Evolutionary conservation across 2,329 filamentous ascomycete species (phyloP), one percentile per base, ranked within the genome.

Genomic region (Aspergillus brunneoviolaceus): DNA sequence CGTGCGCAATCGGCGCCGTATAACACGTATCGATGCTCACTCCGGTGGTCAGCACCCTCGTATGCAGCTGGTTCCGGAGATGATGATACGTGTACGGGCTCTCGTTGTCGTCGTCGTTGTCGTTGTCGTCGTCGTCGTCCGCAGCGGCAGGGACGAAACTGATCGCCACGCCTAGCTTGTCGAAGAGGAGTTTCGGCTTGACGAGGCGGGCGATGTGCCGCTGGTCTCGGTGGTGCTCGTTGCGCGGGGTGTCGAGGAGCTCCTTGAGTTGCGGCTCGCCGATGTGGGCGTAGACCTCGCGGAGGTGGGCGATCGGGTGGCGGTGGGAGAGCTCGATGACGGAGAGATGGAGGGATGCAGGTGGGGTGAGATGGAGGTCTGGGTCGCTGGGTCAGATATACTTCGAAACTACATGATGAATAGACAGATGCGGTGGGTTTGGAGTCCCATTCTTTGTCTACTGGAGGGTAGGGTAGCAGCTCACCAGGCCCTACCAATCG

Each of bases 1-100:
- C 42, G 4, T 58, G 50, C 12, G 50, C 57, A 45, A 58, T 39
- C 19, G 56, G 56, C 10, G 56, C 56, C n/a, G 56, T 57, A 35
- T 57, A 57, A 23, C 55, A 57, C 12, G 55, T 57, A 19, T 57
- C 55, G 27, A 57, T 51, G 14, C 49, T 51, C 16, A 57, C 55
- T 1, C 55, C 55, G 2, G 55, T 52, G 1, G 3, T 21, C 39
- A 52, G 11, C 4, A 50, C 49, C 27, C 49, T 52, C 2, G 21
- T 49, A 39, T 58, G 56, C 11, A 58, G 35, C 49, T 39, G 56
- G 29, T 53, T 58, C 16, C 49, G 49, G 7, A 58, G 49, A 25
- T 58, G 49, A 25, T 53, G 56, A 16, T 58, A 42, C 3, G 56
- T 58, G 23, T 35, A 58, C 27, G 27, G 27, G 27, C 27, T 9